A percentile compares a stretch with the other conserved stretches of the same genome.
These are phyloP conservation scores for Spergularia marina DNA, from an alignment of 148 eudicot genomes.

Conservation along the genomic window DNA sequence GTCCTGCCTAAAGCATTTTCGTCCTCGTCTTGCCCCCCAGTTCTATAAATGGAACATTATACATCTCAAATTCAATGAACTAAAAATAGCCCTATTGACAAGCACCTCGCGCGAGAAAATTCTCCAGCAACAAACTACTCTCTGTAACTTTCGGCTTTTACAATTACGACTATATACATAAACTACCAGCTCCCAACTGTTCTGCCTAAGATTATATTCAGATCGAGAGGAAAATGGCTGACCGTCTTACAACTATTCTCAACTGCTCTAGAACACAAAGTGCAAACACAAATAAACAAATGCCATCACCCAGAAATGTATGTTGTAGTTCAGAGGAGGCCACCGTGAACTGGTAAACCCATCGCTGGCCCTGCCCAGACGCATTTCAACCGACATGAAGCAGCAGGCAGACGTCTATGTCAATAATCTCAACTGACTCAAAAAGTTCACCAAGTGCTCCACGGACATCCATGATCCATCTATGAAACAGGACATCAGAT, in stretches of 20 bases:
- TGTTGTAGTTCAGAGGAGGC: background rate
- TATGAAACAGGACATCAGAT: conserved; percentile 26
- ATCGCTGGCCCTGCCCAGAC: background rate
- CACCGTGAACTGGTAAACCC: background rate
- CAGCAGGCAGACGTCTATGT: conserved; percentile 34
- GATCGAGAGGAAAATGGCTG: background rate
- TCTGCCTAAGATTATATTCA: conserved; percentile 1
- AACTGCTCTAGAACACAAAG: background rate
- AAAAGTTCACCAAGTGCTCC: conserved; percentile 86
- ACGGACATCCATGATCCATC: conserved; percentile 73
- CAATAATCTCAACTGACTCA: conserved; percentile 62
- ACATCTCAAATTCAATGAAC: background rate
- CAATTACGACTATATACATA: conserved; percentile 16
- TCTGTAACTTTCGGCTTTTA: background rate
- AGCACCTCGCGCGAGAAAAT: background rate
- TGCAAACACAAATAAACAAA: conserved; percentile 6
- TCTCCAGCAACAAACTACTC: background rate
- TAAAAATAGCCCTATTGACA: background rate
- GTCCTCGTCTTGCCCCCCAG: too few species aligned
- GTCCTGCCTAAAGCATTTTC: too few species aligned
- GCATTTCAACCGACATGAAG: background rate
- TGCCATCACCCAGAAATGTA: conserved; percentile 12
- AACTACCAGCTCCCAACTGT: conserved; percentile 3
- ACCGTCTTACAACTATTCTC: background rate
- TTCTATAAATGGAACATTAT: too few species aligned